Conservation (phyloP, 1,284 basidiomycete species). For the Apiotrichum porosum region DNA sequence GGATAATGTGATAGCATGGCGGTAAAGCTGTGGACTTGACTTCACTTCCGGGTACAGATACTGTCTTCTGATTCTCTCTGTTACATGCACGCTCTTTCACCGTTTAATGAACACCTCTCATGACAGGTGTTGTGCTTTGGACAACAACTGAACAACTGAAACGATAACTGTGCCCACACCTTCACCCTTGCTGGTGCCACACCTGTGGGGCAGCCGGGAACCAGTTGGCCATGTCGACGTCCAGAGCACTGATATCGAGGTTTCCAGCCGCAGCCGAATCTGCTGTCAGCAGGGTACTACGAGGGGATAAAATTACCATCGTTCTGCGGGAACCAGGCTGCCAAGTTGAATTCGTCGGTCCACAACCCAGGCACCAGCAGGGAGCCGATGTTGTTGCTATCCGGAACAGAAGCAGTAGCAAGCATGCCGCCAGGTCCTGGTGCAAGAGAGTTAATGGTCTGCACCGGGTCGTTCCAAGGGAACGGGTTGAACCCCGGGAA, state of each 20-base stretch:
- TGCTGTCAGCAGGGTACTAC: background rate
- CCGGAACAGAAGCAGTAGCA: no score
- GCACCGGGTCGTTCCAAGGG: conserved; percentile 17
- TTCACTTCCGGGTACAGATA: no score
- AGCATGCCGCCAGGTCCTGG: background rate
- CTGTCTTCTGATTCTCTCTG: no score
- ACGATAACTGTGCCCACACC: no score
- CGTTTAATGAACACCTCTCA: no score
- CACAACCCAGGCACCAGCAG: conserved; percentile 1
- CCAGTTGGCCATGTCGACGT: conserved; percentile 17
- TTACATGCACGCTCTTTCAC: no score
- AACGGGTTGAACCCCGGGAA: conserved; percentile 17
- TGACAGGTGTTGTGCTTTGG: no score
- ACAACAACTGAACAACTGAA: no score
- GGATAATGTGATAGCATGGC: no score
- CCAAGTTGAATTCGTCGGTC: conserved; percentile 14
- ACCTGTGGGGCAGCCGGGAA: conserved; percentile 19
- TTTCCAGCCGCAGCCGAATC: background rate
- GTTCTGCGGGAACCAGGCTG: conserved; percentile 13
- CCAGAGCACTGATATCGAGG: conserved; percentile 7
- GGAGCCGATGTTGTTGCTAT: background rate
- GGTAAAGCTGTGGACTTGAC: no score
- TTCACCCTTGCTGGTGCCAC: conserved; percentile 16
- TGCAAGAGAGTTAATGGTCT: background rate
- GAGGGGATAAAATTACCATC: background rate